phyloP scores from a whole-genome alignment of 306 rosid genomes.

The Hippophae tibetana region DNA sequence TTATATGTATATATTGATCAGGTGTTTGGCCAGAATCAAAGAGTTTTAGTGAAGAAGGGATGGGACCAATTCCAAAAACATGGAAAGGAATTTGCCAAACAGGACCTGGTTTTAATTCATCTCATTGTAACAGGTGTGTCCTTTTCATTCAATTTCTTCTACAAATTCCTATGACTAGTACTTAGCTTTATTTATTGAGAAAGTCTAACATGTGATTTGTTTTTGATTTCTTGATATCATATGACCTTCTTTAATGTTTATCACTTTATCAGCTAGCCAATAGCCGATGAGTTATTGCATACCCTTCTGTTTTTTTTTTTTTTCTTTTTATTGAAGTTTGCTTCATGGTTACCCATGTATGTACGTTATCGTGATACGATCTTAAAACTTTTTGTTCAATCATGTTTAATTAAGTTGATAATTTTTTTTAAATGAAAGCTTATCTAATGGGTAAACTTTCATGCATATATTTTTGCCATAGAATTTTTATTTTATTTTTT shows the following conservation, averaged over 20 bases:
- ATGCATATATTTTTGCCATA: no score
- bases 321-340: no score
- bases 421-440: no score
- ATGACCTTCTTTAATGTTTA: not conserved
- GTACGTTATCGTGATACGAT: no score
- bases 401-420: not conserved
- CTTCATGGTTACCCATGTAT: no score
- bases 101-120: slow-evolving; percentile 50
- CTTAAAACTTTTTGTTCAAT: not conserved
- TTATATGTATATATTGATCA: slow-evolving; percentile 14
- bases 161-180: not conserved
- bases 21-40: slow-evolving; percentile 87
- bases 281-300: no score
- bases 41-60: slow-evolving; percentile 70
- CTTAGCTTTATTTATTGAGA: not conserved
- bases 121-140: slow-evolving; percentile 54
- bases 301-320: no score
- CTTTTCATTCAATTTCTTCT: not conserved
- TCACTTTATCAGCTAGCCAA: no score
- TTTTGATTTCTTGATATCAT: not conserved
- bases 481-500: no score
- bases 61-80: slow-evolving; percentile 58
- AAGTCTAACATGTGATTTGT: slow-evolving; percentile 1
- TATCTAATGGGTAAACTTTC: no score
- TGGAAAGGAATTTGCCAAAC: slow-evolving; percentile 76